A percentile compares a stretch with the other conserved stretches of the same genome.
Evolutionary conservation across 2,329 filamentous ascomycete species (phyloP).

Genomic region (Aspergillus ruber): DNA sequence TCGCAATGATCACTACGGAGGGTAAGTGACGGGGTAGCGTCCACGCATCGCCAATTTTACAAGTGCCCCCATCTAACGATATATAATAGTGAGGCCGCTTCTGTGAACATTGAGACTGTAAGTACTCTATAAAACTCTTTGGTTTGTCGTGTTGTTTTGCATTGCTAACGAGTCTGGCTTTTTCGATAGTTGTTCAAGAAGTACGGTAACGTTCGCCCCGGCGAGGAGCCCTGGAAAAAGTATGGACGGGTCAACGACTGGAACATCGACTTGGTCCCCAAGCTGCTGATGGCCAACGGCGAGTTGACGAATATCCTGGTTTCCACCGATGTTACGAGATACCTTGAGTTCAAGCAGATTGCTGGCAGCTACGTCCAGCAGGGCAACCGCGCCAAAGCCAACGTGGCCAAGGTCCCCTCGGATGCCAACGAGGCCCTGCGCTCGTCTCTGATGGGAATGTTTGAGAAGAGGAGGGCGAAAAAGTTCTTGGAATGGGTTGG

Average conservation of each 20-base stretch:
- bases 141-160: neutral
- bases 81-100: slow-evolving; percentile 72
- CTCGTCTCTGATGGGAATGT: slow-evolving; percentile 92
- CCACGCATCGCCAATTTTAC: slow-evolving; percentile 4
- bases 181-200: slow-evolving; percentile 83
- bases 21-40: slow-evolving; percentile 52
- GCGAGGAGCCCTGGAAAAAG: slow-evolving; percentile 94
- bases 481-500: slow-evolving; percentile 95
- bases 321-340: slow-evolving; percentile 83
- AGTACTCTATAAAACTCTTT: slow-evolving; percentile 22
- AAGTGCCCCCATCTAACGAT: slow-evolving; percentile 21
- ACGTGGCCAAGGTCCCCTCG: slow-evolving; percentile 92
- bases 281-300: slow-evolving; percentile 97
- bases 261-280: slow-evolving; percentile 98
- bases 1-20: slow-evolving; percentile 96
- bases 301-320: slow-evolving; percentile 98
- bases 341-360: slow-evolving; percentile 90
- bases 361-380: slow-evolving; percentile 96
- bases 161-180: neutral
- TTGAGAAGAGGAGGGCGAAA: slow-evolving; percentile 96
- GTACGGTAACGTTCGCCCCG: slow-evolving; percentile 72
- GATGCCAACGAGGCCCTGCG: slow-evolving; percentile 84
- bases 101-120: slow-evolving; percentile 92
- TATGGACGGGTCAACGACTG: slow-evolving; percentile 96
- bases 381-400: slow-evolving; percentile 71